A percentile compares a stretch with the other conserved stretches of the same genome.
These are phyloP conservation scores for Maudiozyma humilis DNA, from an alignment of 1,139 yeast species.

Conservation along the genomic window DNA sequence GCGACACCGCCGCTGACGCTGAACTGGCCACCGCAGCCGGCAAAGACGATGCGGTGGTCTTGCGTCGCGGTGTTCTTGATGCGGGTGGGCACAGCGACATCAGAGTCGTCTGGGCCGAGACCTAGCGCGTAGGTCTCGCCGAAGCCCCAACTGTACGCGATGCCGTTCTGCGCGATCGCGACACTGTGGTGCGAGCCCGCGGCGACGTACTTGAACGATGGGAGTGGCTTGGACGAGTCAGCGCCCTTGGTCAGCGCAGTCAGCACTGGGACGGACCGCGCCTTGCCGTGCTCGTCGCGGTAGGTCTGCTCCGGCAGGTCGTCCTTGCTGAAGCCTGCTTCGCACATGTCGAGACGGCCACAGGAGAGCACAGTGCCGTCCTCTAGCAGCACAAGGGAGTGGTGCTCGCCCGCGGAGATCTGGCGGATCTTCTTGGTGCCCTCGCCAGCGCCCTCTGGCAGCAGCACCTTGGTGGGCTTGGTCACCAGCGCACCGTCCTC, in stretches of 20 bases:
- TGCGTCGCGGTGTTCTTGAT: conserved; percentile 90
- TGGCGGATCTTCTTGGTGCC: conserved; percentile 42
- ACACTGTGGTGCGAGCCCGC: conserved; percentile 90
- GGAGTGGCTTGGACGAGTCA: no score
- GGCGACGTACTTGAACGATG: conserved; percentile 56
- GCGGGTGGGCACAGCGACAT: conserved; percentile 76
- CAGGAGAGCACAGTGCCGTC: conserved; percentile 71
- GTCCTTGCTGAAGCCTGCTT: conserved; percentile 68
- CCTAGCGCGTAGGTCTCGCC: conserved; percentile 96
- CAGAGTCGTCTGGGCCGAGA: conserved; percentile 85
- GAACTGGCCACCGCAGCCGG: conserved; percentile 95
- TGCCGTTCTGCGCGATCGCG: conserved; percentile 77
- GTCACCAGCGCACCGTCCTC: conserved; percentile 77
- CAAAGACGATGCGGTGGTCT: conserved; percentile 54
- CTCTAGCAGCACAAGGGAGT: conserved; percentile 64
- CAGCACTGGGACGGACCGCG: conserved; percentile 83
- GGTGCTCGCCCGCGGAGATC: conserved; percentile 92
- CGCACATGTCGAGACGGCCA: conserved; percentile 92
- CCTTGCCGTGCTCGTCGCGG: conserved; percentile 68
- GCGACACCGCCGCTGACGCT: conserved; percentile 76
- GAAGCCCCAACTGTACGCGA: conserved; percentile 93
- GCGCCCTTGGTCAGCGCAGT: conserved; percentile 52
- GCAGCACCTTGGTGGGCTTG: conserved; percentile 69
- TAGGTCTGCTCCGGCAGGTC: conserved; percentile 60
- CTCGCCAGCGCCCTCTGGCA: conserved; percentile 20